Evolutionary conservation across 352 stramenopile species (phyloP).

Genomic region (Globisporangium echinulatum): DNA sequence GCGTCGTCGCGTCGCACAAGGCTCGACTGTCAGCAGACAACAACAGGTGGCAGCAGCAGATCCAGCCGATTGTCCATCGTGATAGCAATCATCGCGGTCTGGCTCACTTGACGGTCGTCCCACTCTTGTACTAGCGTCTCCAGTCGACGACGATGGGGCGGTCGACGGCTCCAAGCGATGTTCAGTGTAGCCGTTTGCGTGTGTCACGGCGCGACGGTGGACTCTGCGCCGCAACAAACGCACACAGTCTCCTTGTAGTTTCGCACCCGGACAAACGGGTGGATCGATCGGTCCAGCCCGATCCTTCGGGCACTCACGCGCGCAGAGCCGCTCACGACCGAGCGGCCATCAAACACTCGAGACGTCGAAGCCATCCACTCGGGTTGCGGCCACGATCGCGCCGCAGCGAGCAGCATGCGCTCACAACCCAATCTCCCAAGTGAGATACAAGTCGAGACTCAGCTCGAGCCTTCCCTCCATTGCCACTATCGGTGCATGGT

Average conservation of each 20-base stretch:
- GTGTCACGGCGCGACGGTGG: neutral
- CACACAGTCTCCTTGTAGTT: neutral
- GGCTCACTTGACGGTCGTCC: neutral
- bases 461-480: neutral
- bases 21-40: neutral
- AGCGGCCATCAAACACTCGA: neutral
- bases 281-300: neutral
- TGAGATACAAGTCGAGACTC: conserved; percentile 18
- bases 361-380: conserved; percentile 3
- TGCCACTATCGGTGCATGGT: neutral
- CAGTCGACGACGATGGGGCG: no score
- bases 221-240: neutral
- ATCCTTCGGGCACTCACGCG: neutral
- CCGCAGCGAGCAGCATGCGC: neutral
- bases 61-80: neutral
- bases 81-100: neutral
- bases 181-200: neutral
- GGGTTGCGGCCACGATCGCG: no score
- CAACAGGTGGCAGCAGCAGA: neutral
- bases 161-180: no score
- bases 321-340: neutral
- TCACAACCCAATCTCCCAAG: conserved; percentile 19
- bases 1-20: neutral
- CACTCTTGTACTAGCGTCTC: no score
- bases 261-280: neutral